phyloP scores from a whole-genome alignment of 164 flowering plant species.

The Pachysandra terminalis region DNA sequence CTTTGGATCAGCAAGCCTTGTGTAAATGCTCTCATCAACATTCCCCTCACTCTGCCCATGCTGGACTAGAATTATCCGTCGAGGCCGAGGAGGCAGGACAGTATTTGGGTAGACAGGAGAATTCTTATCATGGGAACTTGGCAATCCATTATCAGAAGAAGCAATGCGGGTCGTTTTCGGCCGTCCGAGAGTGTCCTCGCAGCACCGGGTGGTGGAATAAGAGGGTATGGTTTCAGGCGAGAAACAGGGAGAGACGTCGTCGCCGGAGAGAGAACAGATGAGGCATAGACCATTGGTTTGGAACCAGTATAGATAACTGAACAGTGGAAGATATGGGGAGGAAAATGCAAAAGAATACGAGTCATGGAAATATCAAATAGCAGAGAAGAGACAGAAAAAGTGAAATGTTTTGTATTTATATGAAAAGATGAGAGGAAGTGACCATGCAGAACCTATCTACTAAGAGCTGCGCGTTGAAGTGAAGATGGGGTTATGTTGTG shows the following conservation, averaged over 20 bases:
- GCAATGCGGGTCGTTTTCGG: neutral
- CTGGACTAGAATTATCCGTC: conserved; percentile 66
- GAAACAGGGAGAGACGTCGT: conserved; percentile 1
- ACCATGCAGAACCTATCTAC: no score
- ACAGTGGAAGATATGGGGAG: no score
- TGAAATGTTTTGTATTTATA: no score
- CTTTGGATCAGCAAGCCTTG: conserved; percentile 58
- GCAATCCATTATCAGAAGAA: conserved; percentile 13
- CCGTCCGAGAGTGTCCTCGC: conserved; percentile 20
- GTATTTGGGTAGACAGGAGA: neutral
- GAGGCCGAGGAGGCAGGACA: conserved; percentile 52
- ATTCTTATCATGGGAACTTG: conserved; percentile 32
- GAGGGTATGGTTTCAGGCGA: neutral
- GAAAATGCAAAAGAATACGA: neutral
- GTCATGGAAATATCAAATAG: neutral
- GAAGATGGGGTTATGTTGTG: no score
- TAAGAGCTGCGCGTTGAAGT: no score
- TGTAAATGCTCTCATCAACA: conserved; percentile 53
- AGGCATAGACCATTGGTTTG: conserved; percentile 18
- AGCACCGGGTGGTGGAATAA: conserved; percentile 23
- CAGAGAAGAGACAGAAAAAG: no score
- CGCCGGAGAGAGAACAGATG: conserved; percentile 5
- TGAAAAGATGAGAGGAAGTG: no score
- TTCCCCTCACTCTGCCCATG: conserved; percentile 80
- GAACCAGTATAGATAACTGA: neutral